Percentiles rank a stretch among this genome's conserved stretches.
Conservation (phyloP, 768 basidiomycete species). For the Russula olivacea region DNA sequence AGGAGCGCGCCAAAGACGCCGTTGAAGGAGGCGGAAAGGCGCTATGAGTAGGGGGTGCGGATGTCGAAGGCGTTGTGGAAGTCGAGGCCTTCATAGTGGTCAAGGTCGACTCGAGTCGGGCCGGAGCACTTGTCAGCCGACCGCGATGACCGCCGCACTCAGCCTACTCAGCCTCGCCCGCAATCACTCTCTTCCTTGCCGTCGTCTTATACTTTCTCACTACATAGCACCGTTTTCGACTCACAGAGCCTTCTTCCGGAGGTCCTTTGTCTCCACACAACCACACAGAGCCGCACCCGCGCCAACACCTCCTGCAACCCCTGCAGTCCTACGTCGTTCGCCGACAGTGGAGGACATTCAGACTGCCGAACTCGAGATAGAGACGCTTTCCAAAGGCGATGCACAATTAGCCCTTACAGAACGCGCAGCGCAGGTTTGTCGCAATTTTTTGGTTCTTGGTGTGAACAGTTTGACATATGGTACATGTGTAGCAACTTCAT, state of each 20-base stretch:
- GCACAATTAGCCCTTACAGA: conserved; percentile 59
- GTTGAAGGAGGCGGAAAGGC: conserved; percentile 65
- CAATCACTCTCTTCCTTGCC: background rate
- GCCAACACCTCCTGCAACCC: conserved; percentile 9
- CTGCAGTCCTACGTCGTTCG: conserved; percentile 36
- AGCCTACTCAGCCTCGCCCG: background rate
- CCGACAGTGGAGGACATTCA: conserved; percentile 42
- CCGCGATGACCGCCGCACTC: background rate
- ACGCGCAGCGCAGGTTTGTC: conserved; percentile 65
- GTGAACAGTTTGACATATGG: conserved; percentile 2
- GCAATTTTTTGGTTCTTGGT: background rate
- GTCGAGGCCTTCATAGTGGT: conserved; percentile 23
- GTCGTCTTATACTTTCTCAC: background rate
- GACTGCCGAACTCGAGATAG: conserved; percentile 57
- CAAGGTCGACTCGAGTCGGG: background rate
- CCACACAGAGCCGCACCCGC: conserved; percentile 2
- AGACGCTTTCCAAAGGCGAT: conserved; percentile 48
- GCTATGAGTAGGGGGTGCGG: conserved; percentile 47
- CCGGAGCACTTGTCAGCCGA: background rate
- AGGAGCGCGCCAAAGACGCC: conserved; percentile 56
- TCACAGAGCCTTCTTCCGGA: background rate
- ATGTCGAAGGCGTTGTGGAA: conserved; percentile 26
- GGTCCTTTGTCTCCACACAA: conserved; percentile 9
- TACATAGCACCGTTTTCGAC: background rate
- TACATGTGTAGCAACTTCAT: conserved; percentile 59